These are phyloP conservation scores for Suillus subaureus DNA, from an alignment of 768 basidiomycete genomes.

Conservation along the genomic window DNA sequence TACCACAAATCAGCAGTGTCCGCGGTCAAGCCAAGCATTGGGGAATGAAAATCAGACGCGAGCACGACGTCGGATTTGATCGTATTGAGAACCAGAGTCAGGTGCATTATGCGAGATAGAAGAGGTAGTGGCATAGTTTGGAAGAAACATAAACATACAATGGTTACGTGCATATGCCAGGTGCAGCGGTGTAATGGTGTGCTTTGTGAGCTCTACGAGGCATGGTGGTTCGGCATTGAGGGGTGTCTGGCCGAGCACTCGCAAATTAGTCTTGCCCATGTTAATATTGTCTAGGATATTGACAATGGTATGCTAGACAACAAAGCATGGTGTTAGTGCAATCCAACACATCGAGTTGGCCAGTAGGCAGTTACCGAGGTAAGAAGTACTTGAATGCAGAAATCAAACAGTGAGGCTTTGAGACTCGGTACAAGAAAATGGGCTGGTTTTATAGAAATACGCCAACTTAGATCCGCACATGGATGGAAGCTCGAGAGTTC, in stretches of 20 bases:
- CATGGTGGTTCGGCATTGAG: constrained; percentile 72
- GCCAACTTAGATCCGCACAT: neutral
- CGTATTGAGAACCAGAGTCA: constrained; percentile 3
- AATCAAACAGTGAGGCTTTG: neutral
- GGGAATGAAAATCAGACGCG: constrained; percentile 22
- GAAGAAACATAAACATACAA: constrained; percentile 57
- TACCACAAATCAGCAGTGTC: constrained; percentile 3
- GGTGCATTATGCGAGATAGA: neutral
- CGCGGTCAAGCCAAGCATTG: neutral
- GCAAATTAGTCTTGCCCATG: constrained; percentile 26
- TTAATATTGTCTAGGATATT: neutral
- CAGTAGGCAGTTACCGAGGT: neutral
- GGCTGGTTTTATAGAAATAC: neutral
- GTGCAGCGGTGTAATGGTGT: constrained; percentile 57
- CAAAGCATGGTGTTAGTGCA: neutral
- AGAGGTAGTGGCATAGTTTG: neutral
- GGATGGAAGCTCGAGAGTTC: neutral
- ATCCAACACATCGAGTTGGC: neutral
- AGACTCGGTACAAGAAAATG: neutral
- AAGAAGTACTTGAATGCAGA: neutral
- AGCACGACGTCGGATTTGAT: constrained; percentile 24
- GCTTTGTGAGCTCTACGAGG: constrained; percentile 51
- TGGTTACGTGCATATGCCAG: constrained; percentile 77
- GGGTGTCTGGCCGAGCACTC: constrained; percentile 41
- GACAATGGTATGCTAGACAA: neutral